Percentiles rank a stretch among this genome's conserved stretches.
These are phyloP conservation scores for Pulveroboletus sp. DNA, from an alignment of 768 basidiomycete genomes.

Conservation along the genomic window DNA sequence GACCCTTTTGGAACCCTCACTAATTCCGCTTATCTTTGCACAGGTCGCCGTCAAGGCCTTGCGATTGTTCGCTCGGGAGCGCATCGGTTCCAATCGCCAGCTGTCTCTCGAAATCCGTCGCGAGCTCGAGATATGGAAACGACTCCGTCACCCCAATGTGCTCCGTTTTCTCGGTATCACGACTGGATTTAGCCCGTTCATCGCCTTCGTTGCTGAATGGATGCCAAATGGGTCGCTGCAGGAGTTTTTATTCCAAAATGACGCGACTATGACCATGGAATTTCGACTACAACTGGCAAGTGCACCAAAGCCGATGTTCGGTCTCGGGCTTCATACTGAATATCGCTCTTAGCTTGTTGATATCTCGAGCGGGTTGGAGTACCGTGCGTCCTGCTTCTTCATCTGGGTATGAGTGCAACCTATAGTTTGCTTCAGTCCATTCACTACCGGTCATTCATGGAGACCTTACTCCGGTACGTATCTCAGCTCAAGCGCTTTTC, in stretches of 20 bases:
- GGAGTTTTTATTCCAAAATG: slow-evolving; percentile 2
- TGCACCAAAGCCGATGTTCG: not conserved
- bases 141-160: slow-evolving; percentile 15
- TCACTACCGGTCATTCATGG: slow-evolving; percentile 16
- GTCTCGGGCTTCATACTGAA: not conserved
- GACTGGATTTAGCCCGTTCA: slow-evolving; percentile 4
- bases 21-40: too few relatives aligned
- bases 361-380: slow-evolving; percentile 15
- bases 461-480: slow-evolving; percentile 12
- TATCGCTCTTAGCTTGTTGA: slow-evolving; percentile 8
- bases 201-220: slow-evolving; percentile 13
- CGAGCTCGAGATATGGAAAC: slow-evolving; percentile 15
- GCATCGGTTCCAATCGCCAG: not conserved
- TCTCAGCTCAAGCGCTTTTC: not conserved
- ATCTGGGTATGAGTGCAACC: not conserved
- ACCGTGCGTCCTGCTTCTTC: slow-evolving; percentile 2
- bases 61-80: slow-evolving; percentile 4
- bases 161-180: slow-evolving; percentile 18
- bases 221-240: slow-evolving; percentile 9
- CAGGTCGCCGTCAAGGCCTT: too few relatives aligned
- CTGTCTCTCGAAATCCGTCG: slow-evolving; percentile 5
- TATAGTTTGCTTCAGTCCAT: slow-evolving; percentile 1
- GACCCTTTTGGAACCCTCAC: too few relatives aligned
- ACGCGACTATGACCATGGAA: not conserved
- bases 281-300: slow-evolving; percentile 10